Base-by-base conservation (phyloP, 768 basidiomycete genomes). In the Termitomyces sp. region DNA sequence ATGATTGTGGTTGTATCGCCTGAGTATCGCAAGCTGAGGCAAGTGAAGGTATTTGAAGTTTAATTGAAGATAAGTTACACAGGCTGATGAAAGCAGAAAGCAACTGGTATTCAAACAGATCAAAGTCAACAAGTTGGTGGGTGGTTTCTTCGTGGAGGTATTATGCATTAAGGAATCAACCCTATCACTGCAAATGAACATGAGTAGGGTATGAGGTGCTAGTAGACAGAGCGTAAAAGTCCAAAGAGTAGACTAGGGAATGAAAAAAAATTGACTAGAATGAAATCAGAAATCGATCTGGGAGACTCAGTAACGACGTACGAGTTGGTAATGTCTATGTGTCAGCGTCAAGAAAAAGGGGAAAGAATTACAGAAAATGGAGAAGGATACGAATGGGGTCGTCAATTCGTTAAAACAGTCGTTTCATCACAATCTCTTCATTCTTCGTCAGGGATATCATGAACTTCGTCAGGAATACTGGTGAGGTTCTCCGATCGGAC, bases 391-490 rank as follows among this genome's bases (percentile, higher is more conserved):
- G 47, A 47, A 7, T 55, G 49, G 46, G 43, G 43, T 53, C 50
- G 38, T 58, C 1, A 38, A 57, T 46, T 53, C 36, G n/a, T 61
- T 49, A 58, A 32, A 41, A 44, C 28, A 18, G 5, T 59, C 53
- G 18, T 33, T 28, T 50, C 12, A 18, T 55, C 26, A 28, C 55
- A 4, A 53, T 26, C 4, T 48, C 61, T 68, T 63, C 75, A 83
- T 38, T 83, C 81, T 63, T 80, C 83, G 61, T 81, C 82, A 48
- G 82, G 81, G 62, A 83, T 82, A 64, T 84, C 84, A 49, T 75
- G 75, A 46, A 82, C 81, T 63, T 80, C 83, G 60, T 81, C 82
- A 50, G 82, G 82, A 61, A 84, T 82, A 69, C 73, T 77, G 51
- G 70, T 68, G 53, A 79, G 76, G 69, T 75, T 80, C 57, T 71